Percentiles rank a stretch among this genome's conserved stretches.
These are phyloP conservation scores for Asparagopsis taxiformis DNA, from an alignment of 31 red algal genomes.

Conservation along the genomic window DNA sequence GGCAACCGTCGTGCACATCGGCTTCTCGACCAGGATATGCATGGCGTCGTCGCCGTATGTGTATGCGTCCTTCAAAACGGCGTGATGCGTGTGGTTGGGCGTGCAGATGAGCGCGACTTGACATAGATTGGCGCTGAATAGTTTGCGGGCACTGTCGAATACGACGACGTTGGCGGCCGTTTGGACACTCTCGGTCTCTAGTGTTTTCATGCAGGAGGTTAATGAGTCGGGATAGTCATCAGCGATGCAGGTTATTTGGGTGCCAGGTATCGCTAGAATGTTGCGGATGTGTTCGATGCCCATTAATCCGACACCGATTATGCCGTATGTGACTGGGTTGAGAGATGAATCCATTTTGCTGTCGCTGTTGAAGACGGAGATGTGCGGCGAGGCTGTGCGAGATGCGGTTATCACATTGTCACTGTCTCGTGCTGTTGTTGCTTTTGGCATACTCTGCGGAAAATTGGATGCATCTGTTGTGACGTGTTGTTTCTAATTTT, in stretches of 20 bases:
- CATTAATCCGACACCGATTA: constrained; percentile 79
- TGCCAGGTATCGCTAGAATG: constrained; percentile 23
- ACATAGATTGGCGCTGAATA: constrained; percentile 54
- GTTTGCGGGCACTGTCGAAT: constrained; percentile 15
- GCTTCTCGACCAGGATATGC: constrained; percentile 82
- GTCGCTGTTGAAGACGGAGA: too few relatives aligned
- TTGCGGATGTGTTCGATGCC: constrained; percentile 80
- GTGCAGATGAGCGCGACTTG: constrained; percentile 65
- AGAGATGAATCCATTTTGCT: neutral
- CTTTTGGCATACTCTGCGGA: too few relatives aligned
- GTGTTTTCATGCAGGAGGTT: constrained; percentile 7
- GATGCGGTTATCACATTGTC: too few relatives aligned
- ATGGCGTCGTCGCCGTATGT: constrained; percentile 20
- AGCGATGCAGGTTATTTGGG: constrained; percentile 49
- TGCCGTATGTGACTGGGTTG: constrained; percentile 40
- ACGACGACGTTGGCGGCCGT: constrained; percentile 3
- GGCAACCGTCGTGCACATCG: constrained; percentile 63
- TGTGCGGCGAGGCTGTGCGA: too few relatives aligned
- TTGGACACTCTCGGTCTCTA: constrained; percentile 14
- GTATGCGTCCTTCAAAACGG: constrained; percentile 41
- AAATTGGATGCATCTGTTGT: too few relatives aligned
- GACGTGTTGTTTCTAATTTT: too few relatives aligned
- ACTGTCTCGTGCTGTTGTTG: too few relatives aligned
- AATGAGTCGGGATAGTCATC: constrained; percentile 62
- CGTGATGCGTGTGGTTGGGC: constrained; percentile 69